Base-by-base conservation (phyloP, 169 alveolate genomes). In the Cryptosporidium felis region DNA sequence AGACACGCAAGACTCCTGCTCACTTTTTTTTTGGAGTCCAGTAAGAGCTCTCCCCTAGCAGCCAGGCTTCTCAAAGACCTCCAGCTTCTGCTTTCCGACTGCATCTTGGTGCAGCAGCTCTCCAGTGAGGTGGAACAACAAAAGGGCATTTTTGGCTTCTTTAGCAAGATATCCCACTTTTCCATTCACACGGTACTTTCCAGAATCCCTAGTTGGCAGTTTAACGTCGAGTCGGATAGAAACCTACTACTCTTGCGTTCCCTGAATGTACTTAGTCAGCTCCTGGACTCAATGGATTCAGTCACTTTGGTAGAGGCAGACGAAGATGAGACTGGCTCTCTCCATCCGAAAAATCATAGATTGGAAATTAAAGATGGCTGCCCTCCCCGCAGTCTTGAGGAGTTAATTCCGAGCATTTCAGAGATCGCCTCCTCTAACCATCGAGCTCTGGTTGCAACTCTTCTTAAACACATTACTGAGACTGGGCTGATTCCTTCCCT, bases 191-290 rank as follows among this genome's bases (percentile, higher is more conserved):
- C 85, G 26, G 85, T 74, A 53, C 56, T 74, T 10, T 53, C 67
- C 12, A 74, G 85, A 58, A 51, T 74, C 16, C 41, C 63, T 18
- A 74, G 85, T 4, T 74, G 85, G 85, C 85, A 74, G 32, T 53
- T 74, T 32, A 74, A 49, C 14, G n/a, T 74, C 9, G 85, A 74
- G 18, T 49, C 67, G 18, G 85, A 74, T 10, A 49, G 74, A n/a
- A 74, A 74, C 40, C n/a, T 49, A 53, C 66, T 74, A 30, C 18
- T 74, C 21, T 32, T 74, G 28, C 56, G 59, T 16, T 49, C 85
- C 5, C 45, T 74, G 10, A 21, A 32, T 12, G 66, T 58, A 5
- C 38, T 74, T 53, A 21, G 59, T 10, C 46, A 32, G 38, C 60
- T 74, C 3, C 8, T 74, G 14, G 42, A 74, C 49, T 74, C 74